Evolutionary conservation across 768 basidiomycete genomes (phyloP).

Genomic region (Neoboletus magnificus): DNA sequence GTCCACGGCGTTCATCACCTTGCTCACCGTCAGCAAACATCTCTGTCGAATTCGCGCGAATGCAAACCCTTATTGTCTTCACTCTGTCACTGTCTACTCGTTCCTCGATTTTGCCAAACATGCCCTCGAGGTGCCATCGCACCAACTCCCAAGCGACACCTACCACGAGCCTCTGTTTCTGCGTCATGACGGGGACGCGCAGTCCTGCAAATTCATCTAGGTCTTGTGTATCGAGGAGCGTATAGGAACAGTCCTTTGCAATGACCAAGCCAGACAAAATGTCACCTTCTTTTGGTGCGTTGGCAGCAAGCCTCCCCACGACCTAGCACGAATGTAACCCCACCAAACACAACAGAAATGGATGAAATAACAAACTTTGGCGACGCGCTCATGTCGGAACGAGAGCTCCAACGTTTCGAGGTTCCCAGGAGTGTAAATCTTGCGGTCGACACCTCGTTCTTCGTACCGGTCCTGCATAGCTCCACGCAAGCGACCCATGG

Average conservation of each 20-base stretch:
- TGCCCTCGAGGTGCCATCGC: conserved; percentile 94
- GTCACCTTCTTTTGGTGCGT: conserved; percentile 64
- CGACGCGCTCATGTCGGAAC: conserved; percentile 84
- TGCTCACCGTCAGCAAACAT: not conserved
- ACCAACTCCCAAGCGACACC: conserved; percentile 88
- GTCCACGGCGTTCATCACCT: conserved; percentile 90
- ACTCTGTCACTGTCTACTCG: conserved; percentile 59
- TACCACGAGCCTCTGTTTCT: conserved; percentile 77
- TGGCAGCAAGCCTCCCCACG: conserved; percentile 81
- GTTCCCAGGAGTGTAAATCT: conserved; percentile 91
- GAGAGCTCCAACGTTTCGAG: conserved; percentile 82
- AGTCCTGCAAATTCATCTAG: conserved; percentile 86
- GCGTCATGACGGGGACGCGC: conserved; percentile 76
- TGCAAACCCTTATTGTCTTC: conserved; percentile 62
- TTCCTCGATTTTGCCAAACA: conserved; percentile 81
- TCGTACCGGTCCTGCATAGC: conserved; percentile 84
- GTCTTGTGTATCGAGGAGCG: conserved; percentile 86
- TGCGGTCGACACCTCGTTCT: conserved; percentile 84
- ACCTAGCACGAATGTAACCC: conserved; percentile 48
- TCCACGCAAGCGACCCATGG: conserved; percentile 82
- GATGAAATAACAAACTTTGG: conserved; percentile 58
- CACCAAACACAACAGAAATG: not conserved
- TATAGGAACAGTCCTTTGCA: conserved; percentile 91
- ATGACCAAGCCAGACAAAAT: conserved; percentile 81
- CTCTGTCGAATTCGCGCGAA: not conserved